Conservation (phyloP, 2,329 filamentous ascomycete genomes). For the Pseudogymnoascus sp. region DNA sequence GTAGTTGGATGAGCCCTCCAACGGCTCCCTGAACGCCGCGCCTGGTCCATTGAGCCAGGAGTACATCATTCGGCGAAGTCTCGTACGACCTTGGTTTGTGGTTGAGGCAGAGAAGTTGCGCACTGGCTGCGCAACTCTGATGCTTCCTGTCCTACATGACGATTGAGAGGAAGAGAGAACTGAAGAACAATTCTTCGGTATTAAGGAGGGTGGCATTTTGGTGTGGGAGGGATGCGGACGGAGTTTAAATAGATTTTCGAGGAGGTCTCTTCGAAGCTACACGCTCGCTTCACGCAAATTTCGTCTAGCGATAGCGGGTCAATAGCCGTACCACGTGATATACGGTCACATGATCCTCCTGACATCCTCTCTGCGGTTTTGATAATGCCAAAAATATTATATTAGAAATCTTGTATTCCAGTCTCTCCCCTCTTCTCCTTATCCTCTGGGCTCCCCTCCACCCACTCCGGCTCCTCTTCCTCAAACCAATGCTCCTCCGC, state of each 20-base stretch:
- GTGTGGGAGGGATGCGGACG: not conserved
- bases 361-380: not conserved
- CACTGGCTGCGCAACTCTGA: conserved; percentile 15
- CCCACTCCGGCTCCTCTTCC: conserved; percentile 28
- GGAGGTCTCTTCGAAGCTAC: conserved; percentile 5
- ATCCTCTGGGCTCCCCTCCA: conserved; percentile 12
- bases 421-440: conserved; percentile 24
- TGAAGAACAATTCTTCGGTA: conserved; percentile 7
- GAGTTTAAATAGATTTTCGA: conserved; percentile 7
- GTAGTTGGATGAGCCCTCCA: conserved; percentile 26
- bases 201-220: conserved; percentile 6
- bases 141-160: conserved; percentile 6
- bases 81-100: conserved; percentile 21
- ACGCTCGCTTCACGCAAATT: conserved; percentile 9
- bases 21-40: conserved; percentile 22
- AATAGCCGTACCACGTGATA: not conserved
- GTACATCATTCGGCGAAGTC: conserved; percentile 23
- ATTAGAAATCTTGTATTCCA: conserved; percentile 29
- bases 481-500: conserved; percentile 30
- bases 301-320: conserved; percentile 3
- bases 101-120: conserved; percentile 27
- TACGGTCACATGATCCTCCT: not conserved
- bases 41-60: conserved; percentile 25
- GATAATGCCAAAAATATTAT: not conserved
- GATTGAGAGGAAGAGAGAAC: conserved; percentile 1